phyloP scores from a whole-genome alignment of 768 basidiomycete species.

The Lactarius akahatsu region DNA sequence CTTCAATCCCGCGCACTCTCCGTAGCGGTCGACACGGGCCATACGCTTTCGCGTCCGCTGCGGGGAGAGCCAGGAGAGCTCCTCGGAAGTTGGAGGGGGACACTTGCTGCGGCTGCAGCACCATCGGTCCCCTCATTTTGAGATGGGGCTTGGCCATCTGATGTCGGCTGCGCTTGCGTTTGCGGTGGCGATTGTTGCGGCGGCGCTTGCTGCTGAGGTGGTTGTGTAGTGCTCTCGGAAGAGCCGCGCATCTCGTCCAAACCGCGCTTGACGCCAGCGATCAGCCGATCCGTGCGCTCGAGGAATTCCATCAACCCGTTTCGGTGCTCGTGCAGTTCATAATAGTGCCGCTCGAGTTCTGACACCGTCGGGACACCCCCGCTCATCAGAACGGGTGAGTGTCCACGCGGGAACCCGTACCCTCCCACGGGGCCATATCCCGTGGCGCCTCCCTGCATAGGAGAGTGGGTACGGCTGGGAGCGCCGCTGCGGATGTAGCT shows the following conservation, averaged over 20 bases:
- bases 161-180: conserved; percentile 3
- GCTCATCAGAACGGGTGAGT: conserved; percentile 48
- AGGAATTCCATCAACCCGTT: conserved; percentile 70
- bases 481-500: conserved; percentile 62
- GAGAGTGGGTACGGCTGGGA: conserved; percentile 73
- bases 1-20: conserved; percentile 27
- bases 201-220: not conserved
- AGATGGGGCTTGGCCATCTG: conserved; percentile 9
- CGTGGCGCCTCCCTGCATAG: conserved; percentile 45
- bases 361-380: conserved; percentile 44
- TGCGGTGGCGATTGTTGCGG: not conserved
- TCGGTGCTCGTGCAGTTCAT: conserved; percentile 61
- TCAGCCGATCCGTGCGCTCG: conserved; percentile 69
- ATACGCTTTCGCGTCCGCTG: conserved; percentile 34
- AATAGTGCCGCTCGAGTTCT: conserved; percentile 74
- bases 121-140: conserved; percentile 22
- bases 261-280: conserved; percentile 68
- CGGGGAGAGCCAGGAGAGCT: conserved; percentile 30
- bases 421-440: conserved; percentile 38
- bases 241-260: conserved; percentile 68
- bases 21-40: conserved; percentile 35
- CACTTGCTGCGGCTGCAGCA: conserved; percentile 26
- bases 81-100: conserved; percentile 33
- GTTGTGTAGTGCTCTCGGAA: conserved; percentile 27
- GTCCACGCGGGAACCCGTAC: conserved; percentile 35